Evolutionary conservation across 208 protist genomes (phyloP).

Genomic region (Hexamita inflata): DNA sequence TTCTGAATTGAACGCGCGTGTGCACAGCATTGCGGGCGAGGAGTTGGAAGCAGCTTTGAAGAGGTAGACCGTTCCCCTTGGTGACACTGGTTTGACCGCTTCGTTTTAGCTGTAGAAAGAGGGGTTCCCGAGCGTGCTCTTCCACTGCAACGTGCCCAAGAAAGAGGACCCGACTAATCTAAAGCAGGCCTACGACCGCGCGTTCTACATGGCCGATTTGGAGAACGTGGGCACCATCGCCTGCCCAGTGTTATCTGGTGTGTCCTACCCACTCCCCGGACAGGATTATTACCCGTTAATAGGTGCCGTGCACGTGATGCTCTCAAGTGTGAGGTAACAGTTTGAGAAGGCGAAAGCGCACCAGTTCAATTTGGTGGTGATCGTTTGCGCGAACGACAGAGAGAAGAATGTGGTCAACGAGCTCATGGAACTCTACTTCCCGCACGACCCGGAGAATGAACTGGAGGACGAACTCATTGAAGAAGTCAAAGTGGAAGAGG

Average conservation of each 20-base stretch:
- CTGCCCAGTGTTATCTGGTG: not conserved
- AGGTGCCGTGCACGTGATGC: not conserved
- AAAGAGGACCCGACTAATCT: not conserved
- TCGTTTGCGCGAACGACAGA: not conserved
- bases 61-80: not conserved
- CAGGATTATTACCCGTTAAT: constrained; percentile 8
- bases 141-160: not conserved
- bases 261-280: not conserved
- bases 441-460: not conserved
- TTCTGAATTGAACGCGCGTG: not conserved
- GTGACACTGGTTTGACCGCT: not conserved
- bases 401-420: constrained; percentile 2
- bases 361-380: not conserved
- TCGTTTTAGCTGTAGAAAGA: no score
- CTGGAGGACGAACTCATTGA: not conserved
- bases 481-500: no score
- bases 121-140: not conserved
- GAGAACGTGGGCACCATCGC: not conserved
- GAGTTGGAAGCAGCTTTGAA: not conserved
- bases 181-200: not conserved
- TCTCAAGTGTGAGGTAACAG: not conserved
- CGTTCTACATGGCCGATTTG: not conserved
- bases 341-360: not conserved
- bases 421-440: constrained; percentile 21
- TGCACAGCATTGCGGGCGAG: not conserved